phyloP scores from a whole-genome alignment of 164 flowering plant species.

The Echeveria elegans region DNA sequence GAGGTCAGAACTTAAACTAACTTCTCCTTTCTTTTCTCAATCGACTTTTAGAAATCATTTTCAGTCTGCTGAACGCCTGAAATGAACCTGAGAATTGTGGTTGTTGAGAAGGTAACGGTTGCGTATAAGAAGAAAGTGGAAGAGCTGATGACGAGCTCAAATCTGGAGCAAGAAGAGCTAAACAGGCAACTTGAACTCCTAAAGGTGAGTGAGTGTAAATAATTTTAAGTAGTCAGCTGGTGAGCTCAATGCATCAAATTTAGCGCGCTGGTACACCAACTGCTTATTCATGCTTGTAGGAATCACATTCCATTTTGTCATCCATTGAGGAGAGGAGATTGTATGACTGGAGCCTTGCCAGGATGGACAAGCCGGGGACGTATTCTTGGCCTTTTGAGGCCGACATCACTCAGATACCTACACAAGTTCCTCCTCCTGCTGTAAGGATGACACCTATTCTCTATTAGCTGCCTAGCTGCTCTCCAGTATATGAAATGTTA shows the following conservation, averaged over 20 bases:
- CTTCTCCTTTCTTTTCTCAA: too few relatives aligned
- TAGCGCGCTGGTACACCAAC: too few relatives aligned
- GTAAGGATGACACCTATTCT: constrained; percentile 17
- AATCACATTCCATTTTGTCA: constrained; percentile 59
- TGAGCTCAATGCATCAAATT: too few relatives aligned
- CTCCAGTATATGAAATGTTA: too few relatives aligned
- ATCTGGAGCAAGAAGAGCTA: constrained; percentile 48
- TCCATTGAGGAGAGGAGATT: constrained; percentile 66
- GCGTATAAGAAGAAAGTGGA: constrained; percentile 52
- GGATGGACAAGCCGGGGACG: constrained; percentile 44
- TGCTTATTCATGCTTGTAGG: constrained; percentile 25
- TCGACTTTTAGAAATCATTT: too few relatives aligned
- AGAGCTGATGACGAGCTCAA: constrained; percentile 34
- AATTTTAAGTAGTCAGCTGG: too few relatives aligned
- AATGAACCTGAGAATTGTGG: background rate
- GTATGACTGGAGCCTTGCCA: constrained; percentile 86
- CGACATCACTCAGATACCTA: constrained; percentile 42
- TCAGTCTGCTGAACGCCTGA: background rate
- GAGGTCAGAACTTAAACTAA: constrained; percentile 26
- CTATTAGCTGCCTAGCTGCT: background rate
- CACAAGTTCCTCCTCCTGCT: constrained; percentile 35
- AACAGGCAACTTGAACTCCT: constrained; percentile 40
- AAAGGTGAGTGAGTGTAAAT: constrained; percentile 41
- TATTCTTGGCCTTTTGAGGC: constrained; percentile 75
- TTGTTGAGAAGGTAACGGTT: constrained; percentile 29